A percentile compares a stretch with the other conserved stretches of the same genome.
phyloP scores from a whole-genome alignment of 2,329 filamentous ascomycete species.

The Colletotrichum sp. region DNA sequence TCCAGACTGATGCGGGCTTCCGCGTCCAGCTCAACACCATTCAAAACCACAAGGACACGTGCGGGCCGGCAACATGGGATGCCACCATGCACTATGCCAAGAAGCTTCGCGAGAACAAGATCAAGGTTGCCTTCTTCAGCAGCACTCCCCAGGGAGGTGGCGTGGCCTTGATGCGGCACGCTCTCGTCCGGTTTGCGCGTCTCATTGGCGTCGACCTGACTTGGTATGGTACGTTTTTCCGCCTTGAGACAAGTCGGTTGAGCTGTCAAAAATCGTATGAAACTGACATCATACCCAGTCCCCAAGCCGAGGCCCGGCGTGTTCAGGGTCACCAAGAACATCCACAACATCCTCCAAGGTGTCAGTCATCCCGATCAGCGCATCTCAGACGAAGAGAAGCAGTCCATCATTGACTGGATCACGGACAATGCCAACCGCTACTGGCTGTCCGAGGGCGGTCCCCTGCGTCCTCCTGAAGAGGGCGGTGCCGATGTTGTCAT shows the following conservation, averaged over 20 bases:
- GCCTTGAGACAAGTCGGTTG: neutral
- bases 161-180: slow-evolving; percentile 82
- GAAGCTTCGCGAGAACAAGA: slow-evolving; percentile 66
- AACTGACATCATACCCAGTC: slow-evolving; percentile 47
- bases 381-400: slow-evolving; percentile 67
- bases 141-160: slow-evolving; percentile 83
- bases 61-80: slow-evolving; percentile 67
- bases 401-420: slow-evolving; percentile 73
- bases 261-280: neutral
- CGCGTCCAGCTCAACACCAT: slow-evolving; percentile 63
- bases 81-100: slow-evolving; percentile 67
- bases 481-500: slow-evolving; percentile 80
- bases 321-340: slow-evolving; percentile 84
- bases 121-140: slow-evolving; percentile 80
- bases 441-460: slow-evolving; percentile 73
- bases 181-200: slow-evolving; percentile 73
- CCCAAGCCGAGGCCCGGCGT: slow-evolving; percentile 81
- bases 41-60: slow-evolving; percentile 65
- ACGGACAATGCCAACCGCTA: slow-evolving; percentile 75
- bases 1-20: slow-evolving; percentile 73
- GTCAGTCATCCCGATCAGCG: slow-evolving; percentile 70
- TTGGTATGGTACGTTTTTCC: slow-evolving; percentile 66
- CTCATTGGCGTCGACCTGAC: slow-evolving; percentile 71
- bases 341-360: slow-evolving; percentile 88
- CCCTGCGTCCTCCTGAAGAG: slow-evolving; percentile 66